Base-by-base conservation (phyloP, 2,329 filamentous ascomycete species). In the Phialocephala subalpina region DNA sequence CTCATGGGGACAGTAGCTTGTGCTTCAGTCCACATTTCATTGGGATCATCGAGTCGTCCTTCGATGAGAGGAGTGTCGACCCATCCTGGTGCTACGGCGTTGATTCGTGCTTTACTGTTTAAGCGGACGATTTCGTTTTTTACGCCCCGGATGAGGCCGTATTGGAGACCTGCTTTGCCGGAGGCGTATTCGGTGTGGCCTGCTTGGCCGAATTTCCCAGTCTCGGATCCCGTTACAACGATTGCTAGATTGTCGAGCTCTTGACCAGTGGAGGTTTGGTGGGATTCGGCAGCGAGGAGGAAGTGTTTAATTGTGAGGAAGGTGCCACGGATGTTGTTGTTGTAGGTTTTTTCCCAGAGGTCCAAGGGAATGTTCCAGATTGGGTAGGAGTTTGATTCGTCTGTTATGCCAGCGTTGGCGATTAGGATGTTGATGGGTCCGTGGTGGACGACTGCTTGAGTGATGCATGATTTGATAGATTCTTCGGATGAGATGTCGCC, bases 11-110 rank as follows among this genome's bases (percentile, higher is more conserved):
- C 82, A 5, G 83, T 85, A 47, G 81, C 82, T 70, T 85, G 79
- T 7, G 80, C 80, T 73, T 85, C 83, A 25, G 78, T 74, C 78
- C 82, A 85, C 75, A 82, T 77, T 73, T 85, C 83, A 38, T 74
- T 77, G 14, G 80, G 79, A 75, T 85, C 82, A 72, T 84, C 82
- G 38, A 84, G 74, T 20, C 82, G 76, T 42, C 82, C 82, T 36
- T 81, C 81, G 29, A 72, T 72, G 1, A 74, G 94, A 35, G 87
- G 84, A 33, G 92, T 94, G 61, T 91, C 82, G 69, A 96, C 89
- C 81, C 94, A 97, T n/a, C 93, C 93, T 1, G 93, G 93, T 42
- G 94, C 81, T 69, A 97, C 86, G 42, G 90, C 90, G 79, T 97
- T 97, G 56, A 92, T 90, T 20, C 93, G 84, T 67, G 81, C 85